Evolutionary conservation across 1,139 yeast genomes (phyloP), one percentile per base, ranked within the genome.

Genomic region (Saccharomyces hybrid): DNA sequence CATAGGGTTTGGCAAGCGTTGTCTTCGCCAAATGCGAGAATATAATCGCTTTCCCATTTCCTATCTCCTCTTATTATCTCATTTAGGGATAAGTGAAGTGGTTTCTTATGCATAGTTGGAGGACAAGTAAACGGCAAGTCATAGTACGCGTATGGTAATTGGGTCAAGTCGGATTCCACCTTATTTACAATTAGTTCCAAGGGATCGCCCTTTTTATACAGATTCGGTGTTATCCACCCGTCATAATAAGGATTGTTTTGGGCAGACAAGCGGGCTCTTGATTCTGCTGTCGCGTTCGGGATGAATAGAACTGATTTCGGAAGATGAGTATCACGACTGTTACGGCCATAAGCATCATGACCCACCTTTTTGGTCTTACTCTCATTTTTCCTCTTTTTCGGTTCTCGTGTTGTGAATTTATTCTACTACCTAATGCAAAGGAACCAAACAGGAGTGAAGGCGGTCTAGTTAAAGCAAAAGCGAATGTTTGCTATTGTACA

Each of bases 81-180:
- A 8, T 91, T 89, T 31, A 89, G 68, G 6, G 90, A 84, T 52
- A 88, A 70, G 58, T 86, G 86, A 24, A 86, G 73, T 0, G 90
- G 84, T 56, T 78, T 78, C 34, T 80, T 77, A 3, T 72, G 71
- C 11, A 71, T 64, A 3, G 81, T 75, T 1, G 88, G 84, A 0
- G 89, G 89, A 71, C 97, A 90, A 4, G 88, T 86, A 70, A 89
- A 90, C 1, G 88, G 88, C 52, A 89, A 74, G 56, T 83, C 88
- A 68, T 84, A 82, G 67, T 87, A 90, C 1, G 87, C 83, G 66
- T 76, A 87, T 0, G 96, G 95, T n/a, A 86, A 73, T 64, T 86
- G 91, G 1, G 90, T 84, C 31, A 79, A 73, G 61, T 86, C 91
- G 0, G 95, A 84, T 59, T 86, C 89, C 2, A 87, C 83, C 62